Evolutionary conservation across 2,329 filamentous ascomycete species (phyloP).

Genomic region (Myriosclerotinia duriaeana): DNA sequence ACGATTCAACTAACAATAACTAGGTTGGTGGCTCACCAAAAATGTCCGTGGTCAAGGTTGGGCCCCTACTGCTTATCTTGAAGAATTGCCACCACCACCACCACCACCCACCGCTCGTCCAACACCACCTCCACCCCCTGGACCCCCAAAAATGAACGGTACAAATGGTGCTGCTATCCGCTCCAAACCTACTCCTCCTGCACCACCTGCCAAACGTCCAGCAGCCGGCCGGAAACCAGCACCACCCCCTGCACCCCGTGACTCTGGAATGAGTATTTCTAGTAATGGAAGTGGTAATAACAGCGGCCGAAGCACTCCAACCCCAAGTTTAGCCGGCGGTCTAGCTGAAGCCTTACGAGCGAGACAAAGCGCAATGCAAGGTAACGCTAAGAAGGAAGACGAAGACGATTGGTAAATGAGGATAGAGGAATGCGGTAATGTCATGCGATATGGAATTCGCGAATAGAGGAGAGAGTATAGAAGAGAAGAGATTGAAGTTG

Average conservation of each 20-base stretch:
- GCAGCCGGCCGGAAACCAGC: constrained; percentile 68
- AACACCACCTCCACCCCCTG: constrained; percentile 56
- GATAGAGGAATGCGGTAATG: background rate
- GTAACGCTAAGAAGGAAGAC: constrained; percentile 48
- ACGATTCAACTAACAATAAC: constrained; percentile 40
- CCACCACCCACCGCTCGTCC: constrained; percentile 50
- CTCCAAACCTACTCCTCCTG: constrained; percentile 40
- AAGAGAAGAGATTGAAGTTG: constrained; percentile 1
- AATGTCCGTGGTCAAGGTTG: constrained; percentile 74
- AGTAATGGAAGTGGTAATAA: constrained; percentile 52
- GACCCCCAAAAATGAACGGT: constrained; percentile 40
- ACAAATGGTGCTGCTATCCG: constrained; percentile 42
- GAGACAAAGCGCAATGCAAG: constrained; percentile 65
- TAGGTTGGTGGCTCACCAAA: constrained; percentile 96
- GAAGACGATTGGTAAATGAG: constrained; percentile 40
- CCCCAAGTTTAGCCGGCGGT: constrained; percentile 68
- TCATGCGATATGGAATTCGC: background rate
- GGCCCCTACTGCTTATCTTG: constrained; percentile 91
- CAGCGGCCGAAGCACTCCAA: constrained; percentile 70
- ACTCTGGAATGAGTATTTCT: constrained; percentile 65
- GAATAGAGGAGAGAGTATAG: background rate
- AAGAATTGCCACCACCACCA: constrained; percentile 69
- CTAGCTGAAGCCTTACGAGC: constrained; percentile 77
- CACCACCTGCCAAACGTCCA: constrained; percentile 72
- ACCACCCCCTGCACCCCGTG: constrained; percentile 64